Percentiles rank a stretch among this genome's conserved stretches.
Conservation (phyloP, 352 stramenopile genomes). For the Saprolegnia parasitica region DNA sequence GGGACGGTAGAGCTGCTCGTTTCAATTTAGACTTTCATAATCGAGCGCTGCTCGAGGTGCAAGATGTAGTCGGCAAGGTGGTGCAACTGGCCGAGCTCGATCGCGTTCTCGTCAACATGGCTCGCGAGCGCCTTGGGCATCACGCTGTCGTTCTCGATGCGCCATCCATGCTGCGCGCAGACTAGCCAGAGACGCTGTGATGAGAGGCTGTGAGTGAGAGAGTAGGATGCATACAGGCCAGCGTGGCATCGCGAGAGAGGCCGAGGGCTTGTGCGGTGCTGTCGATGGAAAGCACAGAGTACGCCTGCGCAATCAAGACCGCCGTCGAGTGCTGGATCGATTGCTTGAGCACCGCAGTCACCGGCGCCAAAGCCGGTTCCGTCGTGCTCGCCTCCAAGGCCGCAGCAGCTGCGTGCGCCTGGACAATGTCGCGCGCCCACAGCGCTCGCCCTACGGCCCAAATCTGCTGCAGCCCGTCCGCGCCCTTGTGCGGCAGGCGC, state of each 20-base stretch:
- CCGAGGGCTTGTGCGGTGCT: conserved; percentile 20
- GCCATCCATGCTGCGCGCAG: conserved; percentile 16
- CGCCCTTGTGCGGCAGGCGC: conserved; percentile 17
- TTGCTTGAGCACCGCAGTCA: conserved; percentile 14
- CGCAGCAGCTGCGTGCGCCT: conserved; percentile 17
- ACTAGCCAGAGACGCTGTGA: not conserved
- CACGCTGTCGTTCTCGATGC: not conserved
- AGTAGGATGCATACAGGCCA: conserved; percentile 9
- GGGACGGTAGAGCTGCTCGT: not conserved
- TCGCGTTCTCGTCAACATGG: not conserved
- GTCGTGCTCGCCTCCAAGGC: not conserved
- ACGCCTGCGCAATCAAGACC: conserved; percentile 8
- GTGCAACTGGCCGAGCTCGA: conserved; percentile 24
- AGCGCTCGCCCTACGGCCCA: conserved; percentile 28
- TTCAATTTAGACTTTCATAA: conserved; percentile 23
- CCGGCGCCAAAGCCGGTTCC: not conserved
- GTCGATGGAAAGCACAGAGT: conserved; percentile 10
- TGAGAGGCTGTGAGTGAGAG: not conserved
- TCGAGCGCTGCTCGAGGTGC: conserved; percentile 21
- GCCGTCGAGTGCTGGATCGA: conserved; percentile 24
- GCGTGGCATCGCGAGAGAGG: conserved; percentile 11
- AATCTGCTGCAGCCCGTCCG: conserved; percentile 8
- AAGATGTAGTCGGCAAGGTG: conserved; percentile 28
- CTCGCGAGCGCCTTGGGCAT: not conserved
- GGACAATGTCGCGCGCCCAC: conserved; percentile 26